A percentile compares a stretch with the other conserved stretches of the same genome.
Evolutionary conservation across 768 basidiomycete genomes (phyloP).

Genomic region (Crucibulum laeve): DNA sequence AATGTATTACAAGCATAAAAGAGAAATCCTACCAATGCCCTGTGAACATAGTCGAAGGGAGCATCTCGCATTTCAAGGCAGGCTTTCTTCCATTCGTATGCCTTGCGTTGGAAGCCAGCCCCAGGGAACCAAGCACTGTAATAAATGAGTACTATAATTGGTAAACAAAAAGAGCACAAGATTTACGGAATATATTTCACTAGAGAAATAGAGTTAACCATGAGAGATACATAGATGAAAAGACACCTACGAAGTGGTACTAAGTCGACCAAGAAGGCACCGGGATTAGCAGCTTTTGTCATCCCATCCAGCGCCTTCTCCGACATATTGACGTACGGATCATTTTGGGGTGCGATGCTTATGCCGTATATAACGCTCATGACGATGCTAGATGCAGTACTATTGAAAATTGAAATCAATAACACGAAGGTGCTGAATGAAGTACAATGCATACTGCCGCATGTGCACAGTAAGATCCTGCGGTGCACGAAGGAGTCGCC

Average conservation of each 20-base stretch:
- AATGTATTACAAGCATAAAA: neutral
- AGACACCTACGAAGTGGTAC: conserved; percentile 32
- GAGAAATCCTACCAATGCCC: conserved; percentile 28
- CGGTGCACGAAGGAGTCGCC: conserved; percentile 36
- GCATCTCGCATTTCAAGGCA: conserved; percentile 45
- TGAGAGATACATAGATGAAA: neutral
- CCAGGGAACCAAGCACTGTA: conserved; percentile 46
- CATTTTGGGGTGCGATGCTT: conserved; percentile 32
- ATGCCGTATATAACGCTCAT: conserved; percentile 54
- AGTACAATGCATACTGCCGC: conserved; percentile 33
- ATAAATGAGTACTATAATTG: neutral
- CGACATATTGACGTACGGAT: conserved; percentile 46
- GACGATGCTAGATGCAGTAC: conserved; percentile 46
- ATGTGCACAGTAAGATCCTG: conserved; percentile 43
- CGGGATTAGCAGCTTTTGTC: conserved; percentile 45
- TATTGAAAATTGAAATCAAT: conserved; percentile 13
- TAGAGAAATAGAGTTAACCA: conserved; percentile 10
- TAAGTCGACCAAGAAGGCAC: conserved; percentile 49
- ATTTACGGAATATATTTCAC: conserved; percentile 47
- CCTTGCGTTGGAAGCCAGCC: conserved; percentile 45
- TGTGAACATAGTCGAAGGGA: conserved; percentile 31
- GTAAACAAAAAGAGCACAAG: neutral
- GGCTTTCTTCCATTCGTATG: conserved; percentile 42
- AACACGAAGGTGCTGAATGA: neutral
- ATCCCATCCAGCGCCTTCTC: conserved; percentile 49